Evolutionary conservation across 441 rosid species (phyloP).

Genomic region (Brassica balearica): DNA sequence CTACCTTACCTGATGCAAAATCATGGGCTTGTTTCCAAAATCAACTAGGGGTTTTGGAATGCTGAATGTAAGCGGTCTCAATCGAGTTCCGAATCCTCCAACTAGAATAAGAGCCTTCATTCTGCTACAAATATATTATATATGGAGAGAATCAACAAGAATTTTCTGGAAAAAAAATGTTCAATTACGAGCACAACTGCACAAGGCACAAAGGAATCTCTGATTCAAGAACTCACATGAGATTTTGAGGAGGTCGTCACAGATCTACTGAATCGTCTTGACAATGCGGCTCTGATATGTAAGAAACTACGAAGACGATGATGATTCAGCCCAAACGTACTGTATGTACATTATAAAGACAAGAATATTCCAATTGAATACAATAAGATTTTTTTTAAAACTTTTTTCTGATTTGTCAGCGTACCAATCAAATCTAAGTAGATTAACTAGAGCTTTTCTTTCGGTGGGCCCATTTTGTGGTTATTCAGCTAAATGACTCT

Average conservation of each 20-base stretch:
- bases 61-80: constrained; percentile 67
- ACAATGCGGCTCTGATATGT: not conserved
- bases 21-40: constrained; percentile 74
- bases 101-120: constrained; percentile 70
- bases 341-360: not conserved
- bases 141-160: too few relatives aligned
- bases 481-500: too few relatives aligned
- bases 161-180: too few relatives aligned
- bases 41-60: constrained; percentile 68
- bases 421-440: not conserved
- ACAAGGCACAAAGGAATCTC: too few relatives aligned
- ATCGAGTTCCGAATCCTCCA: constrained; percentile 65
- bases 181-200: too few relatives aligned
- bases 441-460: not conserved
- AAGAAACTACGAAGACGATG: not conserved
- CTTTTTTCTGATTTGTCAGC: not conserved
- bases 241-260: not conserved
- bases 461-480: not conserved
- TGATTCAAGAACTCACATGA: not conserved
- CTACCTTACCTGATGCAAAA: constrained; percentile 42
- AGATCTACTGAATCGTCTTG: not conserved
- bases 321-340: not conserved
- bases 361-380: not conserved
- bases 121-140: not conserved
- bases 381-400: not conserved